These are phyloP conservation scores for Hymenoscyphus fructigenus DNA, from an alignment of 2,329 filamentous ascomycete species.

Conservation along the genomic window DNA sequence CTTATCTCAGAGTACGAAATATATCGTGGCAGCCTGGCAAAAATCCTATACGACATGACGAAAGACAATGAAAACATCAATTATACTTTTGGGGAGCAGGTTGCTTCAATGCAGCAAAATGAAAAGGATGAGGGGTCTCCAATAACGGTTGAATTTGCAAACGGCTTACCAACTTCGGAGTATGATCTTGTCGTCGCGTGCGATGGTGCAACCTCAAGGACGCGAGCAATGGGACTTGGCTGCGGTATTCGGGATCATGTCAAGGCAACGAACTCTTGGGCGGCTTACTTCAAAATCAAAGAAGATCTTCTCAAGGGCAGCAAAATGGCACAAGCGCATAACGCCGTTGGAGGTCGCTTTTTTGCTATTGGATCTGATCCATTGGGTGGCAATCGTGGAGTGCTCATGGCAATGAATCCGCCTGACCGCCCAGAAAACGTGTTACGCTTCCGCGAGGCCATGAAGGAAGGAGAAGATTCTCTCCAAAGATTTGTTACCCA, in stretches of 20 bases:
- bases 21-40: slow-evolving; percentile 9
- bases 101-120: slow-evolving; percentile 5
- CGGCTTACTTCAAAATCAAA: slow-evolving; percentile 15
- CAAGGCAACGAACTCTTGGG: slow-evolving; percentile 9
- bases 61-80: not conserved
- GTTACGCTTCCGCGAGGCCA: not conserved
- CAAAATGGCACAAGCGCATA: slow-evolving; percentile 14
- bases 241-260: slow-evolving; percentile 8
- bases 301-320: slow-evolving; percentile 13
- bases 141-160: slow-evolving; percentile 9
- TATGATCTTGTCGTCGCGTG: slow-evolving; percentile 15
- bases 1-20: slow-evolving; percentile 15
- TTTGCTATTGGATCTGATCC: slow-evolving; percentile 16
- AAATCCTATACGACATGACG: slow-evolving; percentile 10
- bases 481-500: slow-evolving; percentile 17
- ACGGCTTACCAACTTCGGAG: not conserved
- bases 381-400: slow-evolving; percentile 10
- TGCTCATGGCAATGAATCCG: slow-evolving; percentile 14
- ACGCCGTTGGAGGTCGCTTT: slow-evolving; percentile 13
- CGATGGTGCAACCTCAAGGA: slow-evolving; percentile 13
- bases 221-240: slow-evolving; percentile 10
- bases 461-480: slow-evolving; percentile 6
- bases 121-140: slow-evolving; percentile 5
- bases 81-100: slow-evolving; percentile 10
- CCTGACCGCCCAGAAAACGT: slow-evolving; percentile 10